These are phyloP conservation scores for Canna indica DNA, from an alignment of 176 grass and related monocot genomes.

Conservation along the genomic window DNA sequence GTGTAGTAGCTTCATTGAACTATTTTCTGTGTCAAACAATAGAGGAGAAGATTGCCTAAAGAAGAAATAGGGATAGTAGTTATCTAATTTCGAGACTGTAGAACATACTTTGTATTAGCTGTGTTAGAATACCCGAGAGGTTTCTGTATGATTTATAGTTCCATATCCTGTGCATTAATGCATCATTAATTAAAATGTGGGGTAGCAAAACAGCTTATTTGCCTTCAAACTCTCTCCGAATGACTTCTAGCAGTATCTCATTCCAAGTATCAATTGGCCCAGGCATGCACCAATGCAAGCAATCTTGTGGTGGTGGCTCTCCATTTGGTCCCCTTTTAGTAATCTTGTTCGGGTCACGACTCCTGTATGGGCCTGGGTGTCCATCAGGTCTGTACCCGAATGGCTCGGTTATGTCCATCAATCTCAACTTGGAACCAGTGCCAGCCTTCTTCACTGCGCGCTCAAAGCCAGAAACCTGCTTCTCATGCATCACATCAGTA, in stretches of 20 bases:
- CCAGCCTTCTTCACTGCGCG: slow-evolving; percentile 46
- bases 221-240: slow-evolving; percentile 46
- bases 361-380: slow-evolving; percentile 89
- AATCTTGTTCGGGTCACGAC: slow-evolving; percentile 78
- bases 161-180: not conserved
- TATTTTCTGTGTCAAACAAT: too few relatives aligned
- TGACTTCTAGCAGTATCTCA: slow-evolving; percentile 78
- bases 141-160: not conserved
- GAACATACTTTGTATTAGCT: not conserved
- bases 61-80: not conserved
- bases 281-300: slow-evolving; percentile 97
- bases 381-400: slow-evolving; percentile 76
- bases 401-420: slow-evolving; percentile 76
- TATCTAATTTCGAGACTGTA: not conserved
- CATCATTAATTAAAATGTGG: not conserved
- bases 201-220: not conserved
- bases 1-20: too few relatives aligned
- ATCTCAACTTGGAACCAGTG: slow-evolving; percentile 45
- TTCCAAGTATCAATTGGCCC: slow-evolving; percentile 89
- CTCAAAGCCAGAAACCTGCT: slow-evolving; percentile 53
- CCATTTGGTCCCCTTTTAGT: slow-evolving; percentile 76
- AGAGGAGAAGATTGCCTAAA: not conserved
- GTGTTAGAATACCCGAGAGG: not conserved
- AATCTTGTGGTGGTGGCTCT: slow-evolving; percentile 84
- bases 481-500: slow-evolving; percentile 59